Evolutionary conservation across 1,284 basidiomycete species (phyloP).

Genomic region (Leccinum pachyderme): DNA sequence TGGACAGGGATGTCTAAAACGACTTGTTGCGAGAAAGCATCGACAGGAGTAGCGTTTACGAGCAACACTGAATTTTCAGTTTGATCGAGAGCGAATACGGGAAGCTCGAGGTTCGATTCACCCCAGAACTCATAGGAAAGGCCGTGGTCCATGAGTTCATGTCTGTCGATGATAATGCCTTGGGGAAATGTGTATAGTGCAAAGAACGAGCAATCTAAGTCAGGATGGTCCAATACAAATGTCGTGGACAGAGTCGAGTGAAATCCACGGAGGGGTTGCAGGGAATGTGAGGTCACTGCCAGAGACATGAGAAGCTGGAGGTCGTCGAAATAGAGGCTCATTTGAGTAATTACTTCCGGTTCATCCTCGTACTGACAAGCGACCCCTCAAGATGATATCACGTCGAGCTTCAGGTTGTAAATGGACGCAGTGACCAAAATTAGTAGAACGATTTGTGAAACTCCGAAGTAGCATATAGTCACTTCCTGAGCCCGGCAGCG

Average conservation of each 20-base stretch:
- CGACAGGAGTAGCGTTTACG: constrained; percentile 16
- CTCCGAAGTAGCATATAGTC: too few species aligned
- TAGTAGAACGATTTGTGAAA: too few species aligned
- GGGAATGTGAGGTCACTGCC: constrained; percentile 20
- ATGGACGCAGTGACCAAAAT: too few species aligned
- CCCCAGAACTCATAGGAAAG: constrained; percentile 34
- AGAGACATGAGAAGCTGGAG: constrained; percentile 20
- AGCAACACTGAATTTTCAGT: constrained; percentile 20
- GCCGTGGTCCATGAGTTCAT: constrained; percentile 29
- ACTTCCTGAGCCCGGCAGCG: not conserved
- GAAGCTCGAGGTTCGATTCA: constrained; percentile 33
- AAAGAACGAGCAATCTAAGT: constrained; percentile 24
- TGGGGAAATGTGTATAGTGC: constrained; percentile 28
- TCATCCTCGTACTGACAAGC: too few species aligned
- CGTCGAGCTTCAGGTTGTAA: too few species aligned
- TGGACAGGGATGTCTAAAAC: constrained; percentile 29
- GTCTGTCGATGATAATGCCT: constrained; percentile 29
- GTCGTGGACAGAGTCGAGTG: constrained; percentile 32
- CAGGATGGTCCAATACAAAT: constrained; percentile 13
- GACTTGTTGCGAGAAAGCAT: constrained; percentile 4
- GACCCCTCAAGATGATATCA: too few species aligned
- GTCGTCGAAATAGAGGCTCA: too few species aligned
- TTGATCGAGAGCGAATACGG: constrained; percentile 31
- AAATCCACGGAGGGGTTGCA: constrained; percentile 28
- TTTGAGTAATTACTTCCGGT: too few species aligned